Evolutionary conservation across 169 alveolate genomes (phyloP).

Genomic region (Toxoplasma gondii): DNA sequence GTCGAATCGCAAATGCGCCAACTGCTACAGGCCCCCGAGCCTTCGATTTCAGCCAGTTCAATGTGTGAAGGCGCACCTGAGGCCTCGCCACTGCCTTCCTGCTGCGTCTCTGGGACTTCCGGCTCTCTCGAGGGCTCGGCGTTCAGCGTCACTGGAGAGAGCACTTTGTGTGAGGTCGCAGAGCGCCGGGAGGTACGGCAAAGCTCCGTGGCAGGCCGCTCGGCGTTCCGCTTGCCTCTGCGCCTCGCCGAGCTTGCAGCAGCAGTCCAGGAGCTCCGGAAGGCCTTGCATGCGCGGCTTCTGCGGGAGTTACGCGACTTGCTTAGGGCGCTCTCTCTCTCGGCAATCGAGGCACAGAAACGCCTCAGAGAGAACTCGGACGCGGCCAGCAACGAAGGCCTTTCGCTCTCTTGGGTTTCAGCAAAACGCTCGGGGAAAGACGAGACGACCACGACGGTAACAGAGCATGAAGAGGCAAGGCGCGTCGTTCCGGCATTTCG

Average conservation of each 20-base stretch:
- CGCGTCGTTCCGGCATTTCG: neutral
- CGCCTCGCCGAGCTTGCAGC: neutral
- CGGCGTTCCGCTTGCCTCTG: neutral
- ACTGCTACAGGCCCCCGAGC: neutral
- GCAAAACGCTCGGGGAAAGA: neutral
- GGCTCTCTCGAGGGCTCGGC: too few relatives aligned
- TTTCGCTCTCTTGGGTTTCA: neutral
- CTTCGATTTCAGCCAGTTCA: neutral
- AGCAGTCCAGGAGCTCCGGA: neutral
- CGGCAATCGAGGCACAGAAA: neutral
- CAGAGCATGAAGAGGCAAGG: neutral
- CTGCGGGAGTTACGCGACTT: conserved; percentile 18
- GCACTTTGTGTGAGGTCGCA: too few relatives aligned
- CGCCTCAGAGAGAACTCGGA: neutral
- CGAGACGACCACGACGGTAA: neutral
- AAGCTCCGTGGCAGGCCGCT: neutral
- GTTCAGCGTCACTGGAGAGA: too few relatives aligned
- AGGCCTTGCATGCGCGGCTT: neutral
- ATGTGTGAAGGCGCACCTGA: neutral
- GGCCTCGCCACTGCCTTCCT: too few relatives aligned
- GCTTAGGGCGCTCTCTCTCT: neutral
- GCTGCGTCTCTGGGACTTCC: too few relatives aligned
- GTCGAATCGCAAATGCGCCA: neutral
- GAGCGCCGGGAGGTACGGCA: too few relatives aligned
- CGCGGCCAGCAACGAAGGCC: neutral